phyloP scores from a whole-genome alignment of 257 asterid species.

The Nicotiana otophora region DNA sequence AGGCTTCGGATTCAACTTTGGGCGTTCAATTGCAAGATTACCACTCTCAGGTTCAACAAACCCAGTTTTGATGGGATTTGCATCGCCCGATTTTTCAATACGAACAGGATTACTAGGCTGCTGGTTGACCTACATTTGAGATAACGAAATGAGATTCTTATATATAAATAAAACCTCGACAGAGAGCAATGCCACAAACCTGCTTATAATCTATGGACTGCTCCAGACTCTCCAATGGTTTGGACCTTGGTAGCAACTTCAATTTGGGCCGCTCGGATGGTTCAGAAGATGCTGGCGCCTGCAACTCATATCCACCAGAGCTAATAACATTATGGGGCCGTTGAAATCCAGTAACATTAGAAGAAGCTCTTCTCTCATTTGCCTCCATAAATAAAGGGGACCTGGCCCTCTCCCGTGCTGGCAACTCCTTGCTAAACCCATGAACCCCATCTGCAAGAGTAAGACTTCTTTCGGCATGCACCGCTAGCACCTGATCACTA shows the following conservation, averaged over 20 bases:
- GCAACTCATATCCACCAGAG: conserved; percentile 36
- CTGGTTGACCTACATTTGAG: conserved; percentile 33
- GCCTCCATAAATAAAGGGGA: conserved; percentile 34
- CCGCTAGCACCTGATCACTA: conserved; percentile 27
- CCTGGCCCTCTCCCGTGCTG: conserved; percentile 37
- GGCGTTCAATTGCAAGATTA: conserved; percentile 49
- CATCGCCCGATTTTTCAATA: conserved; percentile 28
- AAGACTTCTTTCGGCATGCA: conserved; percentile 50
- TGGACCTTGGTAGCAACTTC: conserved; percentile 89
- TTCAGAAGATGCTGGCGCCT: conserved; percentile 42
- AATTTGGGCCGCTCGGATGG: conserved; percentile 67
- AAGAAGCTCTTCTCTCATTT: conserved; percentile 32
- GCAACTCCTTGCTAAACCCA: conserved; percentile 36
- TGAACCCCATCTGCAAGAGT: conserved; percentile 39
- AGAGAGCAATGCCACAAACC: conserved; percentile 31
- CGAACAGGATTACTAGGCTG: conserved; percentile 34
- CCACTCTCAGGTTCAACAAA: conserved; percentile 25
- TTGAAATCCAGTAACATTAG: conserved; percentile 30
- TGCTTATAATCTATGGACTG: conserved; percentile 36
- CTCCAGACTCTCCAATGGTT: conserved; percentile 58
- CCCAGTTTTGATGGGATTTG: conserved; percentile 30
- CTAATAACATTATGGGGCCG: conserved; percentile 23
- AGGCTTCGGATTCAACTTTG: conserved; percentile 70
- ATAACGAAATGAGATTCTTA: conserved; percentile 5
- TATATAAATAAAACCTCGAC: neutral